Conservation (phyloP, 75 land plant genomes). For the Ceratopteris richardii region DNA sequence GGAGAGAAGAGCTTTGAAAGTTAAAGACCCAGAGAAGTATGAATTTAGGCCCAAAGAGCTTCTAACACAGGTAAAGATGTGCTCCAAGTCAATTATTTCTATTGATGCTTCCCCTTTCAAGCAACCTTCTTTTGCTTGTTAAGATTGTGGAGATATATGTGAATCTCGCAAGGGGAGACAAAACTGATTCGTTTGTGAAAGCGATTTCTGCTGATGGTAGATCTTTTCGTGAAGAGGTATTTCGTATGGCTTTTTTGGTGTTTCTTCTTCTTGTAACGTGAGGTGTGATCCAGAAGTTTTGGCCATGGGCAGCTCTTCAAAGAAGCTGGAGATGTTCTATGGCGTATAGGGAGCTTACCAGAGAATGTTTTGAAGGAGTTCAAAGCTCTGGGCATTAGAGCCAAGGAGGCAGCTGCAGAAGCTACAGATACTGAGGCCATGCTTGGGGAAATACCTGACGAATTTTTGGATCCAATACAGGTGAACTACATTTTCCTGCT, state of each 20-base stretch:
- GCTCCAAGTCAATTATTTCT: too few relatives aligned
- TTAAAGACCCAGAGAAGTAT: conserved; percentile 97
- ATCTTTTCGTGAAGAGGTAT: conserved; percentile 89
- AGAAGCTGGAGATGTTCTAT: conserved; percentile 68
- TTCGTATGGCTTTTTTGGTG: not conserved
- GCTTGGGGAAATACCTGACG: conserved; percentile 97
- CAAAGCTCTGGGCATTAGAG: conserved; percentile 58
- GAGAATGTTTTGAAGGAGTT: conserved; percentile 58
- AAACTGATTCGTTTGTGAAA: conserved; percentile 50
- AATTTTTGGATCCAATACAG: conserved; percentile 98
- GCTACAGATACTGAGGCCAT: conserved; percentile 85
- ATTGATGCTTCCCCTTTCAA: not conserved
- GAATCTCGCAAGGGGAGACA: conserved; percentile 81
- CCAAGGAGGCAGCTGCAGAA: conserved; percentile 67
- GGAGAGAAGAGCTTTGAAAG: conserved; percentile 75
- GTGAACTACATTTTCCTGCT: conserved; percentile 24
- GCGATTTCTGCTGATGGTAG: conserved; percentile 97
- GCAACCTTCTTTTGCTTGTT: not conserved
- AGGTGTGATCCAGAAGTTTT: too few relatives aligned
- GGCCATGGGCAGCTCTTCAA: conserved; percentile 50
- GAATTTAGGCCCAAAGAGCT: conserved; percentile 88
- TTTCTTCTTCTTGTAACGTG: too few relatives aligned
- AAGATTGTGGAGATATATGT: conserved; percentile 95
- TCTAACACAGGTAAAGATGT: conserved; percentile 58
- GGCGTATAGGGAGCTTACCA: conserved; percentile 36